Percentiles rank a stretch among this genome's conserved stretches.
Conservation (phyloP, 352 stramenopile genomes). For the Globisporangium paroecandrum region DNA sequence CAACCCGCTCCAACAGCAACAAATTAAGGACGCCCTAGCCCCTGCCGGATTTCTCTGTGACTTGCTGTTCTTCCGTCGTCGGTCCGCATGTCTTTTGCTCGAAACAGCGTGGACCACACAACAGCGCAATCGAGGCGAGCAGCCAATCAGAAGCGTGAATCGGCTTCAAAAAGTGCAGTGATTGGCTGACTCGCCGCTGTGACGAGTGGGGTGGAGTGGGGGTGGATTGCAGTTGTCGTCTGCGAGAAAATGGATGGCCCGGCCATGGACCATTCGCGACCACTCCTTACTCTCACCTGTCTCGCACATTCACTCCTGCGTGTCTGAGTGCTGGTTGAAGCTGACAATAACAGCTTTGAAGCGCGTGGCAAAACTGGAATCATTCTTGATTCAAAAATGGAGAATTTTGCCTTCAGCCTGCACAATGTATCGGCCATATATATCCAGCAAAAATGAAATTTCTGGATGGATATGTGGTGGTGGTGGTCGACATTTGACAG, state of each 20-base stretch:
- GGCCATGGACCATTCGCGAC: neutral
- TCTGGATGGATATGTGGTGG: neutral
- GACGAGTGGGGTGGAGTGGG: neutral
- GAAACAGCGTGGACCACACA: neutral
- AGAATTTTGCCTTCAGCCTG: neutral
- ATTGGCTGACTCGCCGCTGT: neutral
- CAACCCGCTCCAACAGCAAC: neutral
- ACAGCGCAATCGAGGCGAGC: neutral
- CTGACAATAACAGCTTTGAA: neutral
- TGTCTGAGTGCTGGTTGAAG: neutral
- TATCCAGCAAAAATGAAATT: neutral
- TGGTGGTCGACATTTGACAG: too few species aligned
- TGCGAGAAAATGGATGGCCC: neutral
- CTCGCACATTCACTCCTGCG: slow-evolving; percentile 7
- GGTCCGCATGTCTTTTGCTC: slow-evolving; percentile 3
- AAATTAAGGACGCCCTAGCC: neutral
- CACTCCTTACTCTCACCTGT: neutral
- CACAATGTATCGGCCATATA: neutral
- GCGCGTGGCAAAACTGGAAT: neutral
- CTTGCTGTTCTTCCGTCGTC: neutral
- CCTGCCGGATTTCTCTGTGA: neutral
- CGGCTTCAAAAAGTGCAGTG: neutral
- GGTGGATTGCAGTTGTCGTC: neutral
- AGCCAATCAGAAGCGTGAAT: neutral
- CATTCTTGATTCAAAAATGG: slow-evolving; percentile 2